Base-by-base conservation (phyloP, 1,284 basidiomycete species). In the Pterulicium gracile region DNA sequence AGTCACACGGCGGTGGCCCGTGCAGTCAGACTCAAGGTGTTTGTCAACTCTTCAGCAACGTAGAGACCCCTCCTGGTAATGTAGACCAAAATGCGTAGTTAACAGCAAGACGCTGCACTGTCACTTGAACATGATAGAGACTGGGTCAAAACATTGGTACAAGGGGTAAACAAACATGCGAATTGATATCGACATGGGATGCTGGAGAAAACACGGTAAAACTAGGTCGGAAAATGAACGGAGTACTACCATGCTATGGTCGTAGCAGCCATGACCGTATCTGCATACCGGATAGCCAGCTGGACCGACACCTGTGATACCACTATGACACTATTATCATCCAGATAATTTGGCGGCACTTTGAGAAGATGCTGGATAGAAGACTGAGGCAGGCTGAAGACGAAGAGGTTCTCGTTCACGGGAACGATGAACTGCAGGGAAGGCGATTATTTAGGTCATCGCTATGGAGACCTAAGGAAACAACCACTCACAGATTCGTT, bases 401-500 rank as follows among this genome's bases (percentile, higher is more conserved):
- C 73, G 22, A 78, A 62, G 15, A 75, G 60, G 42, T 70, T 67
- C 23, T 57, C 53, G 3, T 70, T 74, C 23, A 65, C 66, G 51
- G 73, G 66, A 7, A 67, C 65, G 24, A 80, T 61, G 54, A 79
- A 79, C 79, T 81, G 39, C 4, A 40, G 47, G 49, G 47, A 24
- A n/a, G n/a, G n/a, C n/a, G n/a, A n/a, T n/a, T 10, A 43, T 21
- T 27, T 50, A 7, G 52, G 46, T 46, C 13, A 44, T 44, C 23
- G 40, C 44, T n/a, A 32, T 35, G 3, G 23, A 42, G 19, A 24
- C 24, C 44, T 44, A 15, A 19, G 47, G 47, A n/a, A 14, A 41
- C 19, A 43, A 15, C 0, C 17, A 58, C 73, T 42, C 56, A 80
- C 79, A 56, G 78, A 59, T 43, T 73, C 68, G n/a, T 70, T 71